These are phyloP conservation scores for Spongispora temasekensis DNA, from an alignment of 1,284 basidiomycete species.

Conservation along the genomic window DNA sequence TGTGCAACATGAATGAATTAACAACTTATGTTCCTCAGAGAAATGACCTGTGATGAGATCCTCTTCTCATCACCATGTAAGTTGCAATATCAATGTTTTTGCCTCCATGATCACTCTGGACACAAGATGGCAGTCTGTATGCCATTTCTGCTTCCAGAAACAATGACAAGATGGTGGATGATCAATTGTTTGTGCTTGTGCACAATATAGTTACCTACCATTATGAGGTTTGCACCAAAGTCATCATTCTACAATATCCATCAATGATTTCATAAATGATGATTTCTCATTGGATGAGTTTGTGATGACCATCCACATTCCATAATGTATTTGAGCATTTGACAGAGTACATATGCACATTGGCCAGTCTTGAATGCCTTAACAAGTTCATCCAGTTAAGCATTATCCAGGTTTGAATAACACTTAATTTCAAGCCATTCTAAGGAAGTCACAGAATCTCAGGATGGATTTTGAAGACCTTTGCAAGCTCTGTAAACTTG, in stretches of 20 bases:
- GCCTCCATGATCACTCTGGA: not conserved
- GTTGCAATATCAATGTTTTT: not conserved
- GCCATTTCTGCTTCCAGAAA: not conserved
- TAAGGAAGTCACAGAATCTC: not conserved
- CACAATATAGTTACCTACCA: not conserved
- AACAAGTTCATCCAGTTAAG: not conserved
- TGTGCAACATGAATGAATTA: too few relatives aligned
- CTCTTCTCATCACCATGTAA: not conserved
- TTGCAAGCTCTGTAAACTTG: not conserved
- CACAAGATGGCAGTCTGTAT: not conserved
- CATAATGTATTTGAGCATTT: constrained; percentile 35
- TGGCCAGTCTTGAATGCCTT: not conserved
- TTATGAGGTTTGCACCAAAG: not conserved
- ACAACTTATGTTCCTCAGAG: not conserved
- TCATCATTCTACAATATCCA: constrained; percentile 43
- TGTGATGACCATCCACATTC: constrained; percentile 16
- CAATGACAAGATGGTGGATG: not conserved
- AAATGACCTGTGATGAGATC: not conserved
- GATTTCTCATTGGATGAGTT: constrained; percentile 50
- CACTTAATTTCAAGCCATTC: not conserved
- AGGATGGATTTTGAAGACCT: not conserved
- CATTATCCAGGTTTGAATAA: not conserved
- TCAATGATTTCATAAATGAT: constrained; percentile 51
- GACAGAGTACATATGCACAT: constrained; percentile 21
- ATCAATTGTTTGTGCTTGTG: not conserved